Evolutionary conservation across 2,329 filamentous ascomycete species (phyloP).

Genomic region (Talaromyces sp.): DNA sequence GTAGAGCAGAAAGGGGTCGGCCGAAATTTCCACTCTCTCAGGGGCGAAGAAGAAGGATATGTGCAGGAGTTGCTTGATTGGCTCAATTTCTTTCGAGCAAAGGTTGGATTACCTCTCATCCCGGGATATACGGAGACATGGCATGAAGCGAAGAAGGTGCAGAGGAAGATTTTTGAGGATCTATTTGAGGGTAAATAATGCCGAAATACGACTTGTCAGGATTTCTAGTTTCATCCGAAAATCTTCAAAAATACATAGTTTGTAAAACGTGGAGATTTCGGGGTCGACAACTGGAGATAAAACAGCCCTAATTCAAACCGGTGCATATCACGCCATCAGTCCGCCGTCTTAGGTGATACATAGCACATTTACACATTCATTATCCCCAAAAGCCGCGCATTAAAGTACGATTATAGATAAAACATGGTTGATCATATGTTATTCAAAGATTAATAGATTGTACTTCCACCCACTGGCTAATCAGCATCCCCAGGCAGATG

Average conservation of each 20-base stretch:
- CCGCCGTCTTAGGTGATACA: not conserved
- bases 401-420: not conserved
- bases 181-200: conserved; percentile 7
- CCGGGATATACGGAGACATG: conserved; percentile 33
- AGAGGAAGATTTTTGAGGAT: conserved; percentile 23
- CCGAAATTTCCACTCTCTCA: conserved; percentile 14
- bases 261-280: not conserved
- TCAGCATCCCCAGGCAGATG: not conserved
- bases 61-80: conserved; percentile 16
- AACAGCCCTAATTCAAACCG: not conserved
- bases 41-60: conserved; percentile 12
- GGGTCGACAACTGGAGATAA: not conserved
- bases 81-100: conserved; percentile 28
- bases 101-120: conserved; percentile 23
- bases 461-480: not conserved
- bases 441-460: not conserved
- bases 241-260: not conserved
- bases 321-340: conserved; percentile 9
- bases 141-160: conserved; percentile 27
- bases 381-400: not conserved
- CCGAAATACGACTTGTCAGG: not conserved
- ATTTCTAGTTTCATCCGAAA: not conserved
- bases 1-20: conserved; percentile 11
- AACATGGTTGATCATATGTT: not conserved
- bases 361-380: not conserved